phyloP scores from a whole-genome alignment of 805 yeast species.

The Candida anglica region DNA sequence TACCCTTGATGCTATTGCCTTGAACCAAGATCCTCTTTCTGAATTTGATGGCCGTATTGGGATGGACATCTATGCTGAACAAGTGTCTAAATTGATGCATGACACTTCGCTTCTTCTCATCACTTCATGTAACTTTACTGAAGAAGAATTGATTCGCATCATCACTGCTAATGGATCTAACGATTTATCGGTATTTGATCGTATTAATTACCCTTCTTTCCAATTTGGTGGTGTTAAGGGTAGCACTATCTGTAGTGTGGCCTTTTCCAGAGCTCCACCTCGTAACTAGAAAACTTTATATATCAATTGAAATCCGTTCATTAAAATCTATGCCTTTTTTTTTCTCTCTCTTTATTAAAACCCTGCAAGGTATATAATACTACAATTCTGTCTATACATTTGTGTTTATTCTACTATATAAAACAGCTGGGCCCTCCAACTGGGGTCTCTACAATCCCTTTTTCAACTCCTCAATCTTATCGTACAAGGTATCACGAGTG shows the following conservation, averaged over 20 bases:
- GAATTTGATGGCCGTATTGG: slow-evolving; percentile 45
- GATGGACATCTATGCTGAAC: slow-evolving; percentile 57
- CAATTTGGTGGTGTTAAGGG: slow-evolving; percentile 90
- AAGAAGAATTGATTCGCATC: slow-evolving; percentile 60
- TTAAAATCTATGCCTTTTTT: background rate
- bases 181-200: slow-evolving; percentile 55
- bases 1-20: slow-evolving; percentile 93
- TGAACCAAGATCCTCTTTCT: slow-evolving; percentile 52
- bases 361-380: background rate
- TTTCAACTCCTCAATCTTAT: slow-evolving; percentile 39
- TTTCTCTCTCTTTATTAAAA: too few species aligned
- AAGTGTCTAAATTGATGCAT: slow-evolving; percentile 54
- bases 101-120: slow-evolving; percentile 59
- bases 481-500: slow-evolving; percentile 55
- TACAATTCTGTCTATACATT: slow-evolving; percentile 1
- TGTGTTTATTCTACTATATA: background rate
- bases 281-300: too few species aligned
- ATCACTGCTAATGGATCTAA: slow-evolving; percentile 42
- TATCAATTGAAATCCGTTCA: too few species aligned
- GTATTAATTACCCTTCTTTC: slow-evolving; percentile 73
- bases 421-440: too few species aligned
- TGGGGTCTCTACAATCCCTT: slow-evolving; percentile 4
- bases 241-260: slow-evolving; percentile 81
- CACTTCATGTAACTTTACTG: slow-evolving; percentile 93
- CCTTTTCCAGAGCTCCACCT: too few species aligned